phyloP scores from a whole-genome alignment of 2,329 filamentous ascomycete species.

The Graphiopsis chlorocephala region DNA sequence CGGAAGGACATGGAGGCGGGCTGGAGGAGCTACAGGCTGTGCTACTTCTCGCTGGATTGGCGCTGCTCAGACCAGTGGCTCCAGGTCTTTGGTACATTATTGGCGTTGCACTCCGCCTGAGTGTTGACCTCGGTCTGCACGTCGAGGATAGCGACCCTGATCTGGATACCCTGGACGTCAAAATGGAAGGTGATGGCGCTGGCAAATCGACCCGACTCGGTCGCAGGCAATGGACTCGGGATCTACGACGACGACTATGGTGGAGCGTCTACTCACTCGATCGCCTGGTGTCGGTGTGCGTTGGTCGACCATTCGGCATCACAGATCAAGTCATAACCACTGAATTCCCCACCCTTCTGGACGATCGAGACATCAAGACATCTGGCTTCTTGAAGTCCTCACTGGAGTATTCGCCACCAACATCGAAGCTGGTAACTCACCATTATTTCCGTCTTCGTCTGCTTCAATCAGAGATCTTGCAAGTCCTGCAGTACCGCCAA shows the following conservation, averaged over 20 bases:
- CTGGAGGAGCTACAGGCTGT: constrained; percentile 94
- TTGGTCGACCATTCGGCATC: constrained; percentile 88
- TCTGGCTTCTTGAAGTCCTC: constrained; percentile 66
- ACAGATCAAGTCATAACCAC: constrained; percentile 96
- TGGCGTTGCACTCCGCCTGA: constrained; percentile 84
- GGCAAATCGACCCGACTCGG: constrained; percentile 53
- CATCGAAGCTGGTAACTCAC: constrained; percentile 86
- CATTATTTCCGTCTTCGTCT: constrained; percentile 89
- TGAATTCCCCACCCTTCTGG: constrained; percentile 83
- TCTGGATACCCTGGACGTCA: constrained; percentile 46
- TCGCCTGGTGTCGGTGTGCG: constrained; percentile 89
- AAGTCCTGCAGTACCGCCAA: constrained; percentile 90
- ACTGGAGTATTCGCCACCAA: constrained; percentile 54
- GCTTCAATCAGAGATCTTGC: constrained; percentile 89
- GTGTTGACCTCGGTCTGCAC: constrained; percentile 87
- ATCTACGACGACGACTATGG: constrained; percentile 83
- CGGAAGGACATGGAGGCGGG: constrained; percentile 75
- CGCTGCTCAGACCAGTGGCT: constrained; percentile 82
- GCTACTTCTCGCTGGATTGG: constrained; percentile 84
- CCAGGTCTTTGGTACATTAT: constrained; percentile 97
- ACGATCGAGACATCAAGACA: constrained; percentile 83
- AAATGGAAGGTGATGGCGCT: constrained; percentile 7
- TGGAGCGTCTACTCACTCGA: constrained; percentile 97
- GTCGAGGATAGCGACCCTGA: constrained; percentile 73
- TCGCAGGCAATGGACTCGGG: constrained; percentile 77